These are phyloP conservation scores for Nemania diffusa DNA, from an alignment of 2,329 filamentous ascomycete genomes.

Conservation along the genomic window DNA sequence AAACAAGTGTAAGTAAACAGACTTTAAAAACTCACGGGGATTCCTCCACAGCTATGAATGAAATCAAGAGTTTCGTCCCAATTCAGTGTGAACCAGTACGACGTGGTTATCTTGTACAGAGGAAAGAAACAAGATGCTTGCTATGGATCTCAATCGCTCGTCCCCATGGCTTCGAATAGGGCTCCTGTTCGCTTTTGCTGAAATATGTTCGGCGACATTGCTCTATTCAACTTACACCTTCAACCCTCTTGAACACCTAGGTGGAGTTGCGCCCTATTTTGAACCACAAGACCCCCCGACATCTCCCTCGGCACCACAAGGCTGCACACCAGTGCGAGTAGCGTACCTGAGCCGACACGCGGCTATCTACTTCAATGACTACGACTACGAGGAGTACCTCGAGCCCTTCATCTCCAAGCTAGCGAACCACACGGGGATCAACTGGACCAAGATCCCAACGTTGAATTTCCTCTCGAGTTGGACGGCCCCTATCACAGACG, in stretches of 20 bases:
- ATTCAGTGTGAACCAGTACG: neutral
- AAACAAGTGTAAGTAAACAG: neutral
- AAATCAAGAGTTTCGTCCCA: neutral
- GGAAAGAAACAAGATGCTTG: conserved; percentile 19
- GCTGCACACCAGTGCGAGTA: conserved; percentile 62
- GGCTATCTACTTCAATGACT: conserved; percentile 69
- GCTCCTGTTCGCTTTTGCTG: conserved; percentile 17
- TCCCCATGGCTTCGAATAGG: conserved; percentile 25
- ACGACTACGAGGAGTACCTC: conserved; percentile 67
- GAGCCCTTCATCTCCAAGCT: conserved; percentile 68
- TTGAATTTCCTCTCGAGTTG: conserved; percentile 67
- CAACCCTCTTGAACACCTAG: conserved; percentile 64
- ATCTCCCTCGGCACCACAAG: conserved; percentile 57
- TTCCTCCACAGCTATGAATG: neutral
- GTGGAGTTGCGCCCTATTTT: conserved; percentile 68
- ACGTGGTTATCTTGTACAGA: neutral
- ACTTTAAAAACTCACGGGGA: no score
- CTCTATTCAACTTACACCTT: conserved; percentile 62
- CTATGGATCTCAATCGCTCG: neutral
- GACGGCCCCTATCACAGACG: conserved; percentile 65
- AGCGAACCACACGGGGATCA: conserved; percentile 62
- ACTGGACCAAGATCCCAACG: conserved; percentile 66
- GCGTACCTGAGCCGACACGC: conserved; percentile 69
- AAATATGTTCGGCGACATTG: conserved; percentile 30
- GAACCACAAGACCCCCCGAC: conserved; percentile 62